Conservation (phyloP, 805 yeast species). For the Wickerhamiella siamensis region DNA sequence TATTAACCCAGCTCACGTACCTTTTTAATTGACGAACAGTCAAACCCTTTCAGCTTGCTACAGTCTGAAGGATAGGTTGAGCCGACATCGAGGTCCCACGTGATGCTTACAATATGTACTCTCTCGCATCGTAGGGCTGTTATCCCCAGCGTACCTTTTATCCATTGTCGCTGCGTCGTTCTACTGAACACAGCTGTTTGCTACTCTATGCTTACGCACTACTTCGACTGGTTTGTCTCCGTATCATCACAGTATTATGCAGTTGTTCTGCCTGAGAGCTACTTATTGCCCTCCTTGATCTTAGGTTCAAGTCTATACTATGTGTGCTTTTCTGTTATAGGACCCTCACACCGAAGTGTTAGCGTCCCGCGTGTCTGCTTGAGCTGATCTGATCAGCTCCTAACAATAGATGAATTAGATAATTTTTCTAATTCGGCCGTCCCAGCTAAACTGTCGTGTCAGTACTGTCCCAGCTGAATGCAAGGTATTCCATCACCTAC, state of each 20-base stretch:
- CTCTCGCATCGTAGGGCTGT: conserved; percentile 11
- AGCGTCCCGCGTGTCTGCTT: no score
- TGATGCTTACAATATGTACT: conserved; percentile 14
- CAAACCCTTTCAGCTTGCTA: conserved; percentile 13
- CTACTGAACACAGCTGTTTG: conserved; percentile 1
- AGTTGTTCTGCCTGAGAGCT: conserved; percentile 8
- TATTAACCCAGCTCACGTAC: conserved; percentile 16
- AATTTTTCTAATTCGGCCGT: conserved; percentile 18
- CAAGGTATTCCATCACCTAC: no score
- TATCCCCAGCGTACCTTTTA: conserved; percentile 12
- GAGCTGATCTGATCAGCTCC: no score
- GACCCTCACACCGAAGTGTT: no score
- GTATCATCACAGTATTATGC: conserved; percentile 10
- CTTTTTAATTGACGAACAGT: conserved; percentile 16
- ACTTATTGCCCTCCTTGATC: no score
- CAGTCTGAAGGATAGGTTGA: conserved; percentile 14
- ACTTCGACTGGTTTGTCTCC: conserved; percentile 8
- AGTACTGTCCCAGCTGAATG: conserved; percentile 10
- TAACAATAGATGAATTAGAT: conserved; percentile 18
- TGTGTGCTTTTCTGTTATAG: no score
- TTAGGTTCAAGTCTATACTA: no score
- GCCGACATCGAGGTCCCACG: conserved; percentile 17
- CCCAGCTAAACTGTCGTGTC: conserved; percentile 19
- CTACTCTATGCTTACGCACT: conserved; percentile 4
- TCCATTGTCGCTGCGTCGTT: conserved; percentile 7